Evolutionary conservation across 192 early-diverging fungal genomes (phyloP).

Genomic region (Jimgerdemannia lactiflua): DNA sequence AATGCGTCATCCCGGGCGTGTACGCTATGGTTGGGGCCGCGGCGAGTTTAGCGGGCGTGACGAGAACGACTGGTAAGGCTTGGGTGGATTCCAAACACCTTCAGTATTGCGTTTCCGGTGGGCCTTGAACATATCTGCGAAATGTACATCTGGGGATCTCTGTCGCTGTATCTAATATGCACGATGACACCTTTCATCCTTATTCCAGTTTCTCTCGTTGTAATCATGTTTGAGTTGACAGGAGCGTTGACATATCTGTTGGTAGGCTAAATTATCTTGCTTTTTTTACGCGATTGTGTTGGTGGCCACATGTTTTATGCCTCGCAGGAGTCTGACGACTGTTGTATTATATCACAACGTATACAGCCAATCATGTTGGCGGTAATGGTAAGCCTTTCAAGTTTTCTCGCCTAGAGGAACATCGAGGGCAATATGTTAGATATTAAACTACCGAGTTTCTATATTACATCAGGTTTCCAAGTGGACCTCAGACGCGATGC

Average conservation of each 20-base stretch:
- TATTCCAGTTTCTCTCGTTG: conserved; percentile 69
- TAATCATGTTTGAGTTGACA: conserved; percentile 99
- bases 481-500: conserved; percentile 74
- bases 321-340: too few relatives aligned
- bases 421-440: too few relatives aligned
- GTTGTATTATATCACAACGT: too few relatives aligned
- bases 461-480: conserved; percentile 48
- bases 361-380: too few relatives aligned
- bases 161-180: too few relatives aligned
- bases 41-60: conserved; percentile 82
- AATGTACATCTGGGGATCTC: conserved; percentile 1
- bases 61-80: conserved; percentile 67
- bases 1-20: conserved; percentile 90
- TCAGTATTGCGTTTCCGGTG: too few relatives aligned
- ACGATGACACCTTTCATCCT: not conserved
- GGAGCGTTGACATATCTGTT: conserved; percentile 90
- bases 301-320: too few relatives aligned
- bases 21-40: conserved; percentile 96
- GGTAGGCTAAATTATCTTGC: conserved; percentile 16
- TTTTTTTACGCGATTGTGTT: too few relatives aligned
- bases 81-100: not conserved
- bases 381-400: too few relatives aligned
- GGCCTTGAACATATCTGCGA: too few relatives aligned
- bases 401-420: too few relatives aligned
- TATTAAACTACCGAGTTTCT: too few relatives aligned